phyloP scores from a whole-genome alignment of 495 filamentous ascomycete species.

The Tirmania nivea region DNA sequence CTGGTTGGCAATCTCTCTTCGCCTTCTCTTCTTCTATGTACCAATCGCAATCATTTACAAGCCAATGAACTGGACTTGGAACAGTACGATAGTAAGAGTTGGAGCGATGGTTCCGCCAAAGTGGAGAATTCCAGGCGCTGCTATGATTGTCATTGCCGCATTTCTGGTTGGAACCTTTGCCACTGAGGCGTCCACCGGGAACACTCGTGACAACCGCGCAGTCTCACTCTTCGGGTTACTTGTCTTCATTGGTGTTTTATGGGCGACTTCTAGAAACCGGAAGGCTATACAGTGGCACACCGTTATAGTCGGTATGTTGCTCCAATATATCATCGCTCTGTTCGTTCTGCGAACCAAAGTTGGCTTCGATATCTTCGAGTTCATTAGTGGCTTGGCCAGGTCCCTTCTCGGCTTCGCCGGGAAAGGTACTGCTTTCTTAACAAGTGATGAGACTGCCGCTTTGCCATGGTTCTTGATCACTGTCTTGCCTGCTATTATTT shows the following conservation, averaged over 20 bases:
- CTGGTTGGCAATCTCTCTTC: conserved; percentile 51
- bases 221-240: conserved; percentile 60
- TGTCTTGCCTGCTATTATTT: conserved; percentile 68
- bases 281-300: conserved; percentile 63
- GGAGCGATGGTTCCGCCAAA: conserved; percentile 37
- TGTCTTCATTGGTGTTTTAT: conserved; percentile 47
- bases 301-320: conserved; percentile 70
- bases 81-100: conserved; percentile 32
- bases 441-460: conserved; percentile 24
- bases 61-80: conserved; percentile 47
- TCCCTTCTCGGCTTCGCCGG: conserved; percentile 49
- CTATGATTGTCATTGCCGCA: conserved; percentile 36
- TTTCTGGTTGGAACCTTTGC: conserved; percentile 58
- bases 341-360: conserved; percentile 64
- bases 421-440: conserved; percentile 51
- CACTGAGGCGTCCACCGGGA: conserved; percentile 44
- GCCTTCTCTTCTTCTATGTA: conserved; percentile 51
- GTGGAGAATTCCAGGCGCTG: conserved; percentile 36
- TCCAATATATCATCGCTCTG: conserved; percentile 68
- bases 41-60: conserved; percentile 40
- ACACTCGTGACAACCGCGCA: conserved; percentile 56
- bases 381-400: conserved; percentile 49
- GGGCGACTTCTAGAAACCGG: conserved; percentile 46
- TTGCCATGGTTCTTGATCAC: conserved; percentile 44
- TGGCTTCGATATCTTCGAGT: conserved; percentile 69